Evolutionary conservation across 208 protist species (phyloP).

Genomic region (Spongospora subterranea): DNA sequence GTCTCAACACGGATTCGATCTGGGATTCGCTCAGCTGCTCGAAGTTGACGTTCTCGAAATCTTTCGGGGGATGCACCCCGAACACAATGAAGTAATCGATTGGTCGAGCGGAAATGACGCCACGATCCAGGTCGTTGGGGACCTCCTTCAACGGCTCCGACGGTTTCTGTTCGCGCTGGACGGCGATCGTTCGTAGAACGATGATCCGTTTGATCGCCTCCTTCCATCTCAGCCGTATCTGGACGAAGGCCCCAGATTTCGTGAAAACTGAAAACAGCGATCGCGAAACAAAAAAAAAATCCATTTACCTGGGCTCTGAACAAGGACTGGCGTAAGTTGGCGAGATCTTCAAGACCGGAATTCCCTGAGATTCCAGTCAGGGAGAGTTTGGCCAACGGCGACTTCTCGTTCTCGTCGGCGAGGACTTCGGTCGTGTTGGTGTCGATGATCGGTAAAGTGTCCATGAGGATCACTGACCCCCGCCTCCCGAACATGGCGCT

Average conservation of each 20-base stretch:
- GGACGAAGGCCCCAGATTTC: too few relatives aligned
- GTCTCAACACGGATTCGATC: constrained; percentile 47
- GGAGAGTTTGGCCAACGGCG: constrained; percentile 1
- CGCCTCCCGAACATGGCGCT: not conserved
- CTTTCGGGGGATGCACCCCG: constrained; percentile 44
- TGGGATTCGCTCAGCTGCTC: not conserved
- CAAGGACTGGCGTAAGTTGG: constrained; percentile 2
- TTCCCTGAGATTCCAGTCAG: not conserved
- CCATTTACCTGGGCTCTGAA: not conserved
- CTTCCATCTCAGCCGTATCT: constrained; percentile 23
- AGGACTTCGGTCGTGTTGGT: not conserved
- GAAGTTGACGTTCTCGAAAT: constrained; percentile 28
- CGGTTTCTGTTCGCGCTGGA: constrained; percentile 15
- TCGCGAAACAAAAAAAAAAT: not conserved
- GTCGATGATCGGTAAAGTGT: constrained; percentile 48
- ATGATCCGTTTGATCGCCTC: constrained; percentile 22
- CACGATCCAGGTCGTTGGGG: not conserved
- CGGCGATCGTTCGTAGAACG: not conserved
- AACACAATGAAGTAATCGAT: constrained; percentile 55
- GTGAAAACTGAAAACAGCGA: not conserved
- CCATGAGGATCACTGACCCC: constrained; percentile 26
- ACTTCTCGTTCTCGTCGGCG: not conserved
- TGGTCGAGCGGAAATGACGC: not conserved
- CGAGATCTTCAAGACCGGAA: not conserved
- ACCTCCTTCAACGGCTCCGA: not conserved